Conservation (phyloP, 2,329 filamentous ascomycete species). For the Emericellopsis atlantica region DNA sequence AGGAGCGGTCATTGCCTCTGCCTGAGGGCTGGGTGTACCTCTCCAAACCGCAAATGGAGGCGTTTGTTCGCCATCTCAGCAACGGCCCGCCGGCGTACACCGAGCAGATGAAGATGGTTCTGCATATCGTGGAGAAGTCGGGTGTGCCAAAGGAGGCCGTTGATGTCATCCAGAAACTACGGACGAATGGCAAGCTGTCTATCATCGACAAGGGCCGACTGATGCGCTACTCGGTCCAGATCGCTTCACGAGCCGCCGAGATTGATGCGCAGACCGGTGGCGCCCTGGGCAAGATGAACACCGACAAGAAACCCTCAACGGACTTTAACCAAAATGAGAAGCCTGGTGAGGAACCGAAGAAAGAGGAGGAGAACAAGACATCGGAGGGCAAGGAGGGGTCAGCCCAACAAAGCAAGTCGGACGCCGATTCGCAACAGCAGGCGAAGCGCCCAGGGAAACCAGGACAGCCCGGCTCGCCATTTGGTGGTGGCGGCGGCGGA, state of each 20-base stretch:
- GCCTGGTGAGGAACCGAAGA: background rate
- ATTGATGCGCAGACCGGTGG: constrained; percentile 10
- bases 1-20: constrained; percentile 12
- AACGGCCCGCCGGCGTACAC: constrained; percentile 51
- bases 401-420: background rate
- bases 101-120: constrained; percentile 42
- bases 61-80: constrained; percentile 47
- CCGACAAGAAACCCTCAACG: background rate
- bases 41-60: constrained; percentile 30
- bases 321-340: background rate
- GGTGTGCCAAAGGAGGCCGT: constrained; percentile 60
- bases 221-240: constrained; percentile 20
- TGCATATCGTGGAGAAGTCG: constrained; percentile 50
- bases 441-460: background rate
- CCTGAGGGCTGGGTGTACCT: constrained; percentile 34
- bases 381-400: background rate
- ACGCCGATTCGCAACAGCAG: too few species aligned
- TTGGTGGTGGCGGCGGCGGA: background rate
- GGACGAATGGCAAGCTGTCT: constrained; percentile 37
- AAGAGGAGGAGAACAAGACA: constrained; percentile 1
- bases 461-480: background rate
- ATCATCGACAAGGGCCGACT: constrained; percentile 23
- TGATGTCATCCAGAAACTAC: constrained; percentile 40
- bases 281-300: constrained; percentile 2
- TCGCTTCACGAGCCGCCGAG: constrained; percentile 14